A percentile compares a stretch with the other conserved stretches of the same genome.
phyloP scores from a whole-genome alignment of 352 stramenopile species.

The Phytophthora sojae region DNA sequence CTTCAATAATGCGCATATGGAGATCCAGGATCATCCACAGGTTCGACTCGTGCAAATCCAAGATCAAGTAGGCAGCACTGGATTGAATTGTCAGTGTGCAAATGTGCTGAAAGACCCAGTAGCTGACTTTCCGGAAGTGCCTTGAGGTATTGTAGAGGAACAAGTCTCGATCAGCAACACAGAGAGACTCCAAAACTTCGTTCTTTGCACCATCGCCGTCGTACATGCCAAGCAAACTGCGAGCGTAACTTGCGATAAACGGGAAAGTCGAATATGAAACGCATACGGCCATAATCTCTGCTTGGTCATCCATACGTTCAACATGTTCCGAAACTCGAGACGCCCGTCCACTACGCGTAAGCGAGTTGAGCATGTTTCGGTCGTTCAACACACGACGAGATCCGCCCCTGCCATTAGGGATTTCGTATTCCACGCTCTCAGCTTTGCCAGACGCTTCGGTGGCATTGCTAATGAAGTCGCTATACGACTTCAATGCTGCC shows the following conservation, averaged over 20 bases:
- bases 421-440: conserved; percentile 42
- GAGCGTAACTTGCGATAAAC: conserved; percentile 87
- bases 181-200: conserved; percentile 60
- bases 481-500: conserved; percentile 70
- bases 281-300: conserved; percentile 74
- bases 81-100: conserved; percentile 78
- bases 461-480: conserved; percentile 70
- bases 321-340: conserved; percentile 70
- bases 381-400: conserved; percentile 33
- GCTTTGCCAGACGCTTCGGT: conserved; percentile 7
- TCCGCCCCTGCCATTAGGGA: conserved; percentile 18
- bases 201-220: conserved; percentile 75
- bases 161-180: conserved; percentile 57
- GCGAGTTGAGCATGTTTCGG: conserved; percentile 69
- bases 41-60: conserved; percentile 85
- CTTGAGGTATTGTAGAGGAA: conserved; percentile 74
- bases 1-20: conserved; percentile 75
- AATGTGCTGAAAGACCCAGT: conserved; percentile 85
- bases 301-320: conserved; percentile 75
- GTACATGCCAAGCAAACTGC: conserved; percentile 76
- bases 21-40: conserved; percentile 85
- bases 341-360: conserved; percentile 68
- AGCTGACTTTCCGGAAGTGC: conserved; percentile 82
- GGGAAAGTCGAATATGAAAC: conserved; percentile 86
- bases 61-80: conserved; percentile 78